Base-by-base conservation (phyloP, 148 eudicot genomes). In the Fagopyrum esculentum region DNA sequence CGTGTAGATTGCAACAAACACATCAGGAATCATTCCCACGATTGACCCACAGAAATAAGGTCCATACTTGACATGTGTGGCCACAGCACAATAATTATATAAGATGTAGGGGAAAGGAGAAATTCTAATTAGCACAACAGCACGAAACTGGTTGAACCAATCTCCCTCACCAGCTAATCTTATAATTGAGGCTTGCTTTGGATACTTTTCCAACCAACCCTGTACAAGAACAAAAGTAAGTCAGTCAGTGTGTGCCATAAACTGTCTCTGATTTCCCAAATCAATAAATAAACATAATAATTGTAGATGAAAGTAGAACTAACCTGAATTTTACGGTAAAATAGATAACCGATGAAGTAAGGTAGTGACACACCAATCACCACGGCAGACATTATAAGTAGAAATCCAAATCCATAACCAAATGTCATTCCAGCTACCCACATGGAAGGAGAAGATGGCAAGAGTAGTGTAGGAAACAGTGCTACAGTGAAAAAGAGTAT, bases 371-470 rank as follows among this genome's bases (percentile, higher is more conserved):
- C 84, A 4, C 90, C 98, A 54, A 93, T 83, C 74, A 77, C 68
- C 46, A 76, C 85, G 16, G 79, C 97, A 45, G 80, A 77, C 26
- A 81, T 83, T 75, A 86, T 85, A 49, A 91, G 76, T 46, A 91
- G 85, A 86, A 89, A 93, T 15, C 98, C 94, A 72, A 72, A 71
- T 72, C 97, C 93, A 77, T 93, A 93, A 45, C 97, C 95, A 77
- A 91, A 91, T 64, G 89, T 87, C 95, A 93, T 91, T 59, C 97
- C 98, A 59, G 90, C 97, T 64, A 88, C 78, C 98, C 98, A 93
- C 86, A 88, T 89, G 76, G 95, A 87, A 4, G 97, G 98, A 26
- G 89, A 72, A 55, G 95, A 82, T 72, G 98, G 98, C 72, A 93
- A 35, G 78, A 91, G 80, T 15, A 93, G 46, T 9, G 80, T 55